phyloP scores from a whole-genome alignment of 345 rosid species.

The Noccaea caerulescens region DNA sequence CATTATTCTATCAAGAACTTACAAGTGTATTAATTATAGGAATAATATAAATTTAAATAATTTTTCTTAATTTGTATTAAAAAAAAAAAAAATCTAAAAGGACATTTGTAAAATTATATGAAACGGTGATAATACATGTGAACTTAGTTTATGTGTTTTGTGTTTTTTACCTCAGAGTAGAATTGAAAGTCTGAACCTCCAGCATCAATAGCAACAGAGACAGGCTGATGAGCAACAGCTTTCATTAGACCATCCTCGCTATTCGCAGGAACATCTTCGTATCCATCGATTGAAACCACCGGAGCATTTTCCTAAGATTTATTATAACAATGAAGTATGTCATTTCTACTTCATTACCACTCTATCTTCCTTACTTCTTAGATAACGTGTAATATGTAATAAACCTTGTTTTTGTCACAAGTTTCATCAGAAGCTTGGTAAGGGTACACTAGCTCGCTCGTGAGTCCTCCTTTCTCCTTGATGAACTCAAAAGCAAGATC shows the following conservation, averaged over 20 bases:
- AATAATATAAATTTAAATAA: not conserved
- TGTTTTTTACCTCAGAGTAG: constrained; percentile 55
- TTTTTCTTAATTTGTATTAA: not conserved
- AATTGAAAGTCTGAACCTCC: constrained; percentile 74
- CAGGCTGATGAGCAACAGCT: constrained; percentile 79
- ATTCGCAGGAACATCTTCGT: constrained; percentile 72
- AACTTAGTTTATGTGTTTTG: not conserved
- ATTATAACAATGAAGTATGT: not conserved
- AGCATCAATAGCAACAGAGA: constrained; percentile 81
- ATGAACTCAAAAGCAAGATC: constrained; percentile 76
- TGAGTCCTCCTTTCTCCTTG: constrained; percentile 67
- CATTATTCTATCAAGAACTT: not conserved
- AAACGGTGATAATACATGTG: not conserved
- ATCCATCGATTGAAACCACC: constrained; percentile 62
- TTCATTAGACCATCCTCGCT: constrained; percentile 63
- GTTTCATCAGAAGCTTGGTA: constrained; percentile 57
- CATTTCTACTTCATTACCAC: not conserved
- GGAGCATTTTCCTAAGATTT: constrained; percentile 63
- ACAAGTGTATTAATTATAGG: not conserved
- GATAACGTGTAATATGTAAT: not conserved
- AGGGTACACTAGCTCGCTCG: constrained; percentile 67
- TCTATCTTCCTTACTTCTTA: not conserved
- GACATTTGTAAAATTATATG: not conserved
- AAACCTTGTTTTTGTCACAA: constrained; percentile 64
- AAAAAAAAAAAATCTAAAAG: not conserved